phyloP scores from a whole-genome alignment of 106 monocot species.

The Narthecium ossifragum region DNA sequence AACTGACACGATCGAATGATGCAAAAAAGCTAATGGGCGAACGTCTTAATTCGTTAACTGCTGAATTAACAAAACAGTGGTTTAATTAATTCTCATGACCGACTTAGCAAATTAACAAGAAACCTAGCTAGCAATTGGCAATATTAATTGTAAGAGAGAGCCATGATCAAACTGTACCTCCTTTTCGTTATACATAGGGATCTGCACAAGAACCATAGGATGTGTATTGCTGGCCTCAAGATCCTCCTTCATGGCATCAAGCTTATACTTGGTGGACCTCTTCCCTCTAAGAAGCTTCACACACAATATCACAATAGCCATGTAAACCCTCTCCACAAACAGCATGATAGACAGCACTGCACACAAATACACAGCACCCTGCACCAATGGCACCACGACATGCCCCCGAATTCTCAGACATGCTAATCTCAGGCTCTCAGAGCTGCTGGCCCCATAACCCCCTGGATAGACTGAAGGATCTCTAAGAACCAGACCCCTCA shows the following conservation, averaged over 20 bases:
- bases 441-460: neutral
- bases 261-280: slow-evolving; percentile 41
- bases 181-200: slow-evolving; percentile 66
- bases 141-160: no score
- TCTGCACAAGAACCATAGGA: slow-evolving; percentile 50
- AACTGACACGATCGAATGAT: no score
- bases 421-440: slow-evolving; percentile 3
- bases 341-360: slow-evolving; percentile 51
- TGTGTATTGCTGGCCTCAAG: slow-evolving; percentile 22
- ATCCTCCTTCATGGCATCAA: slow-evolving; percentile 25
- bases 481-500: slow-evolving; percentile 12
- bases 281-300: slow-evolving; percentile 40
- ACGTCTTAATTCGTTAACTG: no score
- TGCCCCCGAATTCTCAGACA: slow-evolving; percentile 12
- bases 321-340: slow-evolving; percentile 48
- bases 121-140: no score
- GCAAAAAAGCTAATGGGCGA: no score
- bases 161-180: no score
- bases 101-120: no score
- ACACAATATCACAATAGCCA: slow-evolving; percentile 42
- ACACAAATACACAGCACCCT: slow-evolving; percentile 34
- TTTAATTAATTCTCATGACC: no score
- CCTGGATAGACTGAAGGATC: neutral
- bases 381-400: slow-evolving; percentile 22
- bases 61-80: no score